A percentile compares a stretch with the other conserved stretches of the same genome.
These are phyloP conservation scores for Vicia sativa DNA, from an alignment of 306 rosid species.

Conservation along the genomic window DNA sequence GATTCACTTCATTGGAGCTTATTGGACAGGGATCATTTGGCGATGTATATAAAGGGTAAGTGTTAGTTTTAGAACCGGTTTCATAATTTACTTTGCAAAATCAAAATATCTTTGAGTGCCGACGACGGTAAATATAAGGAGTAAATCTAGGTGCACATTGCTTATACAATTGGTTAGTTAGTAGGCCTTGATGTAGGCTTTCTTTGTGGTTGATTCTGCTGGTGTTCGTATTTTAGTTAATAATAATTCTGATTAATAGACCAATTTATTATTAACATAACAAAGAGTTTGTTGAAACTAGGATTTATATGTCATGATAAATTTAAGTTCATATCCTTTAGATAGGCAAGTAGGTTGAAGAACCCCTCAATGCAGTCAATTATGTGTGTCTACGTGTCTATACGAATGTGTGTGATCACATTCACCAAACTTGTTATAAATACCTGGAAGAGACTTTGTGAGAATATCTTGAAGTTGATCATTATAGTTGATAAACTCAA, in stretches of 20 bases:
- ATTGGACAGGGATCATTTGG: slow-evolving; percentile 99
- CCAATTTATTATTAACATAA: too few relatives aligned
- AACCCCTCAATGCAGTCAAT: too few relatives aligned
- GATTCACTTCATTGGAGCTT: slow-evolving; percentile 83
- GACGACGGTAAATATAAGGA: background rate
- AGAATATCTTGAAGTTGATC: background rate
- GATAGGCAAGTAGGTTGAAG: too few relatives aligned
- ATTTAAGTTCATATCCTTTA: too few relatives aligned
- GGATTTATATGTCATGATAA: too few relatives aligned
- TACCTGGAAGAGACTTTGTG: background rate
- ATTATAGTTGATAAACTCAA: background rate
- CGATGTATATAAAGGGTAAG: slow-evolving; percentile 93
- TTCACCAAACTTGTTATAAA: background rate
- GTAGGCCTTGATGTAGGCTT: slow-evolving; percentile 16
- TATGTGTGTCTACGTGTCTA: too few relatives aligned
- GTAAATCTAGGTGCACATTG: slow-evolving; percentile 30
- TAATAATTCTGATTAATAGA: too few relatives aligned
- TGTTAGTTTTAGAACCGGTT: slow-evolving; percentile 31
- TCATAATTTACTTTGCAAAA: background rate
- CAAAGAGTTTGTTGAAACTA: too few relatives aligned
- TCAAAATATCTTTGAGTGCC: slow-evolving; percentile 17
- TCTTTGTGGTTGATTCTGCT: slow-evolving; percentile 27
- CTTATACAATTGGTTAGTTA: slow-evolving; percentile 11
- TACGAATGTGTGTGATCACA: background rate
- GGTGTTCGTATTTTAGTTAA: background rate